Base-by-base conservation (phyloP, 345 rosid genomes). In the Mangifera indica region DNA sequence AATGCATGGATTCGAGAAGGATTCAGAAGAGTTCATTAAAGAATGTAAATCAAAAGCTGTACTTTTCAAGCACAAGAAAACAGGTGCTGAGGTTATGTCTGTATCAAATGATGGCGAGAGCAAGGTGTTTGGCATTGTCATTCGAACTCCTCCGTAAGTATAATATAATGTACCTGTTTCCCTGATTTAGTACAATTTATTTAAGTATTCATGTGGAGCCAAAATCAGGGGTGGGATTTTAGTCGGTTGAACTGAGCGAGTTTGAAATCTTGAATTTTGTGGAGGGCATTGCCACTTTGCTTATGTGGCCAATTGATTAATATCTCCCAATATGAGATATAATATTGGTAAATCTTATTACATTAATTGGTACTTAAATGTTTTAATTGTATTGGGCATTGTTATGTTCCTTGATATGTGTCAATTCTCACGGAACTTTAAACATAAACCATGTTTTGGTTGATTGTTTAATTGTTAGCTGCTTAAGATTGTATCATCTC, bases 71-170 rank as follows among this genome's bases (percentile, higher is more conserved):
- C 99, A 95, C 79, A 95, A 89, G 85, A 92, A 89, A 81, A 91
- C 98, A 1, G 98, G 98, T 25, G 87, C 94, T 7, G 92, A 95
- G 79, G 85, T 95, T 57, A 90, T 92, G 93, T 92, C 98, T 45
- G 93, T 95, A 61, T 88, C 97, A 7, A 95, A 95, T 29, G 88
- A 86, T 17, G 97, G 89, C 49, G 95, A 91, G 88, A 91, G 89
- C 78, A 91, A 91, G 83, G 97, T 89, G 70, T 91, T 89, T 3
- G 97, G 97, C 63, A 80, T 91, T 79, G 90, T 91, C 70, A 76
- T 91, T 61, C 91, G 99, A 58, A 95, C 98, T 26, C 98, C 98
- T 1, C 97, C 98, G 92, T 91, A 81, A 85, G 97, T 84, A 18
- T 56, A 32, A 0, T 24, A 15, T 59, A 29, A 66, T 53, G 65